These are phyloP conservation scores for Ceriops decandra DNA, from an alignment of 345 rosid genomes.

Conservation along the genomic window DNA sequence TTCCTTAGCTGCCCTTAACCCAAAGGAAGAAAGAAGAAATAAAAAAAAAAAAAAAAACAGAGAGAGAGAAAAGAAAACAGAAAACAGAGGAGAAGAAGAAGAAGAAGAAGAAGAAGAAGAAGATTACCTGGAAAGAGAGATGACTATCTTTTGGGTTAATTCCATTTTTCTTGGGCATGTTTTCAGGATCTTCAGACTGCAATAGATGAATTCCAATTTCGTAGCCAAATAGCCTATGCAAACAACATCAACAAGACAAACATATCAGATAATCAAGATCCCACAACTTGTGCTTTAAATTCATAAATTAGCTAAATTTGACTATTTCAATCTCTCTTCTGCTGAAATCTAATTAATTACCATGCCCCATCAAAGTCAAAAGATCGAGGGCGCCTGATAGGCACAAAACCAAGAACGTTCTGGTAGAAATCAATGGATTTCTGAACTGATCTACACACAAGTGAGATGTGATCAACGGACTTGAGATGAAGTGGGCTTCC, in stretches of 20 bases:
- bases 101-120: neutral
- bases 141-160: conserved; percentile 45
- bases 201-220: conserved; percentile 40
- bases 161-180: conserved; percentile 21
- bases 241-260: neutral
- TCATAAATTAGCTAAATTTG: too few species aligned
- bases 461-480: conserved; percentile 32
- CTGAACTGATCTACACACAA: conserved; percentile 31
- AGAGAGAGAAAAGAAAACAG: neutral
- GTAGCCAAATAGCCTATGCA: conserved; percentile 32
- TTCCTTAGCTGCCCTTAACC: too few species aligned
- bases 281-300: too few species aligned
- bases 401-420: conserved; percentile 36
- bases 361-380: conserved; percentile 46
- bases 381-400: conserved; percentile 40
- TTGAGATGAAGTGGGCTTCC: conserved; percentile 26
- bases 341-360: conserved; percentile 7
- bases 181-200: conserved; percentile 16
- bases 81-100: too few species aligned
- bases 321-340: too few species aligned
- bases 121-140: conserved; percentile 41
- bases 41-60: neutral
- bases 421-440: conserved; percentile 33
- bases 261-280: too few species aligned
- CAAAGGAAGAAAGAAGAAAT: too few species aligned